phyloP scores from a whole-genome alignment of 2,329 filamentous ascomycete species.

The Hymenoscyphus repandus region DNA sequence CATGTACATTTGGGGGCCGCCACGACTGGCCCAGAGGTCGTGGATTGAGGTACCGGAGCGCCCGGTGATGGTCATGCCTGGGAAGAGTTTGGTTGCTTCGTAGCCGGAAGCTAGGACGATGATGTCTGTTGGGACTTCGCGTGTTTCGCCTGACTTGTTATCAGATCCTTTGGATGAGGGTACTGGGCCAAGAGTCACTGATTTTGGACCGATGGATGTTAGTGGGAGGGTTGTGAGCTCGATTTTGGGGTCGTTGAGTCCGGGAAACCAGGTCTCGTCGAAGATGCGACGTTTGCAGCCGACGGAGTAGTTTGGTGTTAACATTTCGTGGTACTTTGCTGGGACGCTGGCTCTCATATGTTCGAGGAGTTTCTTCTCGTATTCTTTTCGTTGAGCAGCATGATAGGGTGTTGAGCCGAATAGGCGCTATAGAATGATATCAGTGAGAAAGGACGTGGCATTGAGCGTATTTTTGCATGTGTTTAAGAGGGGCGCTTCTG shows the following conservation, averaged over 20 bases:
- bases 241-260: constrained; percentile 43
- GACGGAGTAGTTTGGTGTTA: constrained; percentile 51
- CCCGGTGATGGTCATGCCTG: constrained; percentile 47
- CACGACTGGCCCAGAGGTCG: constrained; percentile 47
- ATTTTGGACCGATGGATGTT: constrained; percentile 39
- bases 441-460: too few relatives aligned
- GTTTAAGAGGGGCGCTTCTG: too few relatives aligned
- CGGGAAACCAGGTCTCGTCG: constrained; percentile 45
- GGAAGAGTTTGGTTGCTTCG: constrained; percentile 48
- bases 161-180: constrained; percentile 36
- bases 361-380: constrained; percentile 37
- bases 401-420: constrained; percentile 38
- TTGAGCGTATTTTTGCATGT: too few relatives aligned
- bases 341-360: constrained; percentile 45
- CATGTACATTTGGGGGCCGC: constrained; percentile 53
- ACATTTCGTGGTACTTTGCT: constrained; percentile 50
- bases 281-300: constrained; percentile 54
- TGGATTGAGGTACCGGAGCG: constrained; percentile 42
- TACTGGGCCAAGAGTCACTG: constrained; percentile 47
- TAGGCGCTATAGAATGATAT: constrained; percentile 16
- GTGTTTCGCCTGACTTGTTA: constrained; percentile 17
- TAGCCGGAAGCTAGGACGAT: constrained; percentile 56
- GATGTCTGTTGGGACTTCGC: constrained; percentile 45
- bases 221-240: constrained; percentile 49
- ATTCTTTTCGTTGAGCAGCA: constrained; percentile 35